A percentile compares a stretch with the other conserved stretches of the same genome.
phyloP scores from a whole-genome alignment of 2,329 filamentous ascomycete species.

The Ophiostoma fasciatum region DNA sequence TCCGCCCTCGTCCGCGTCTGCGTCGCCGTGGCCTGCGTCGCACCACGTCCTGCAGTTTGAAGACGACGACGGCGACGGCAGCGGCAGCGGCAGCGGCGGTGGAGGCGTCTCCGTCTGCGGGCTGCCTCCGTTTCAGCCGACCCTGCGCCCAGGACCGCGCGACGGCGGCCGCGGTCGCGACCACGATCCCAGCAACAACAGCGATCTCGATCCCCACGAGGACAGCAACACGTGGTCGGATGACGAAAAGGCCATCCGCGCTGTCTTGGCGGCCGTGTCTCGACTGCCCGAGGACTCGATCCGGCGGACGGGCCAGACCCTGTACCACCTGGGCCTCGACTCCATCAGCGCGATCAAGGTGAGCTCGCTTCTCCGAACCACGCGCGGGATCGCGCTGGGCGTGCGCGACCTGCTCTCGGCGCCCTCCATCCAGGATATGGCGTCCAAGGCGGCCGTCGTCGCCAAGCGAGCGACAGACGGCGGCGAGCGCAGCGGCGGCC shows the following conservation, averaged over 20 bases:
- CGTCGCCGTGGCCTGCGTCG: constrained; percentile 15
- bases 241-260: constrained; percentile 25
- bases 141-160: too few relatives aligned
- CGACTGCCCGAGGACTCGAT: constrained; percentile 43
- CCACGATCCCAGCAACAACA: too few relatives aligned
- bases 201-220: too few relatives aligned
- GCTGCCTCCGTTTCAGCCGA: constrained; percentile 29
- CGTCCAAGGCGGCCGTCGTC: constrained; percentile 13
- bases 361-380: constrained; percentile 50
- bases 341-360: constrained; percentile 87
- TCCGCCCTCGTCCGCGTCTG: too few relatives aligned
- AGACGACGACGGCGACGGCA: too few relatives aligned
- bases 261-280: constrained; percentile 42
- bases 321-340: constrained; percentile 79
- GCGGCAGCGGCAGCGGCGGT: too few relatives aligned
- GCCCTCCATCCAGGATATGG: constrained; percentile 51
- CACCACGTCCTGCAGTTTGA: constrained; percentile 35
- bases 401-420: constrained; percentile 59
- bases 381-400: constrained; percentile 40
- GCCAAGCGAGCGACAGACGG: background rate
- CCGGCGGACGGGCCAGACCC: constrained; percentile 36
- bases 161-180: too few relatives aligned
- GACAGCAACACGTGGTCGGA: constrained; percentile 19
- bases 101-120: constrained; percentile 54
- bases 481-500: too few relatives aligned